Conservation (phyloP, 1,284 basidiomycete species). For the Dichomitus squalens region DNA sequence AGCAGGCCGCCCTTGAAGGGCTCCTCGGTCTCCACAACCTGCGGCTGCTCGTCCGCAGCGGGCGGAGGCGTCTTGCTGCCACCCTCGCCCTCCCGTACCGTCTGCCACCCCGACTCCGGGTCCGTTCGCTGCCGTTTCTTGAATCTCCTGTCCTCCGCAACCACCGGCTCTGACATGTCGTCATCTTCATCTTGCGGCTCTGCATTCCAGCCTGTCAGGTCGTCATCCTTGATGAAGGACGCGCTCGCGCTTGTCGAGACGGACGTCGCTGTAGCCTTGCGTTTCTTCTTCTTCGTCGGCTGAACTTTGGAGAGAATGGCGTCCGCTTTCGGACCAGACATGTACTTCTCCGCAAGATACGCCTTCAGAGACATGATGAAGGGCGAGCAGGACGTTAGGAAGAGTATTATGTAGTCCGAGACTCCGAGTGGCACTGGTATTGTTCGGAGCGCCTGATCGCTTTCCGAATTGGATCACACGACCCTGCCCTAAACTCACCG, state of each 20-base stretch:
- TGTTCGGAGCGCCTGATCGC: conserved; percentile 1
- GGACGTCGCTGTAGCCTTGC: conserved; percentile 50
- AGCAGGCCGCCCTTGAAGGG: conserved; percentile 77
- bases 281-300: conserved; percentile 79
- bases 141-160: conserved; percentile 71
- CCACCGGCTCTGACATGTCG: conserved; percentile 58
- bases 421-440: background rate
- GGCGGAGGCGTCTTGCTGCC: conserved; percentile 53
- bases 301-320: conserved; percentile 79
- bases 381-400: background rate
- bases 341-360: conserved; percentile 87
- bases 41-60: conserved; percentile 70
- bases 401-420: background rate
- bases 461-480: background rate
- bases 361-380: conserved; percentile 49
- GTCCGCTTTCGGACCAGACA: conserved; percentile 96
- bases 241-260: conserved; percentile 35
- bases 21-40: conserved; percentile 52
- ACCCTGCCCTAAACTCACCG: conserved; percentile 21
- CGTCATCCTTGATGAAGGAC: conserved; percentile 64
- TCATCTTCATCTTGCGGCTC: conserved; percentile 49
- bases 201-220: conserved; percentile 60
- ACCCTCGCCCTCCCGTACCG: conserved; percentile 48
- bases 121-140: conserved; percentile 65
- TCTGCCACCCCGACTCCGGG: conserved; percentile 60